phyloP scores from a whole-genome alignment of 352 stramenopile species.

The Phytophthora cajani region DNA sequence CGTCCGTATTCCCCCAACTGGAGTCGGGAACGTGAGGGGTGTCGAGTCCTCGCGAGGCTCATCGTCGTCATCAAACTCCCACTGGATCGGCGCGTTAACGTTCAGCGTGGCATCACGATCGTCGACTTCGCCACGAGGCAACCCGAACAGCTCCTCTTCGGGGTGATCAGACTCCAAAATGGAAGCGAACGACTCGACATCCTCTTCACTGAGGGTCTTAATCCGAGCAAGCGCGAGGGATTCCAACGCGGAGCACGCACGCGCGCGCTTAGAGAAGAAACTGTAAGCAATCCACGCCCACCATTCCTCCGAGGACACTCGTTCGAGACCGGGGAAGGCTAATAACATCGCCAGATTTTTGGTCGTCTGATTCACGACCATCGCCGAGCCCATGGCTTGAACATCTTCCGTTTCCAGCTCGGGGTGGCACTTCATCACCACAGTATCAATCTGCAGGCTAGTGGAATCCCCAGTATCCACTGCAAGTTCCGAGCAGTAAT shows the following conservation, averaged over 20 bases:
- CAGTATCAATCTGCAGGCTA: background rate
- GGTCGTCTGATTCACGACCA: background rate
- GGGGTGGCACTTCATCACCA: background rate
- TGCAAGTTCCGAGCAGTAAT: background rate
- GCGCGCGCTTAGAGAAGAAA: background rate
- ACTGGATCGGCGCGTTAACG: background rate
- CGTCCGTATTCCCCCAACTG: background rate
- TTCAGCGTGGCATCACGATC: background rate
- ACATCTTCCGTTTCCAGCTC: background rate
- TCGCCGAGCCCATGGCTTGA: background rate
- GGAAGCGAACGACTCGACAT: background rate
- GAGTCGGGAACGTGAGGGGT: background rate
- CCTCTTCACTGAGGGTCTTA: background rate
- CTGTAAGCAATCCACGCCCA: background rate
- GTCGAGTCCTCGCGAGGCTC: background rate
- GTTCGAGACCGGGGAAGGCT: background rate
- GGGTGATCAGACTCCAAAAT: background rate
- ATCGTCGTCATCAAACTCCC: background rate
- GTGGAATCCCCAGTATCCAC: background rate
- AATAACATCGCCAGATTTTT: background rate
- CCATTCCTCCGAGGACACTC: background rate
- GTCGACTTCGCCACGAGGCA: background rate
- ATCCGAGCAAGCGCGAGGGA: background rate
- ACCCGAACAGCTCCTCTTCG: background rate
- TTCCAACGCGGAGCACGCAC: background rate